Percentiles rank a stretch among this genome's conserved stretches.
Conservation (phyloP, 2,329 filamentous ascomycete genomes). For the Sclerotinia nivalis region DNA sequence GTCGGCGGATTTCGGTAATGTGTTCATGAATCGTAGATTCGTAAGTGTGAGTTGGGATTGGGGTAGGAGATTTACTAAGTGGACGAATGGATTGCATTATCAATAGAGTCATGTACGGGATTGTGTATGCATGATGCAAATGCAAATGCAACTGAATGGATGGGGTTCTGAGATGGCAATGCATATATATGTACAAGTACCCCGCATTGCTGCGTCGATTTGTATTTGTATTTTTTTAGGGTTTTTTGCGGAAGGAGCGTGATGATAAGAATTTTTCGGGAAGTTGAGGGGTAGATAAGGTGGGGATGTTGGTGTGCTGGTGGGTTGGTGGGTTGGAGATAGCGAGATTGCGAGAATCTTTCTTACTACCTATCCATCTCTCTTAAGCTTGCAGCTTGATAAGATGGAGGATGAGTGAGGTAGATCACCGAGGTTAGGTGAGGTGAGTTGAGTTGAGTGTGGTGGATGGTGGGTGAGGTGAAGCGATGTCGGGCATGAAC, state of each 20-base stretch:
- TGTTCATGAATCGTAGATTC: too few species aligned
- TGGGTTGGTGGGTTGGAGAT: neutral
- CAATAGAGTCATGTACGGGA: neutral
- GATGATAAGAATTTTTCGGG: neutral
- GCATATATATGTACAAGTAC: slow-evolving; percentile 1
- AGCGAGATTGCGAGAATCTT: too few species aligned
- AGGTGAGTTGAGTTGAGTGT: too few species aligned
- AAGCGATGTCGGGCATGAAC: too few species aligned
- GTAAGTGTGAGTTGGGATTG: too few species aligned
- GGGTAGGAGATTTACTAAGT: neutral
- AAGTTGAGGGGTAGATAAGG: neutral
- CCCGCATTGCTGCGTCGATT: slow-evolving; percentile 10
- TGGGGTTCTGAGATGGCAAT: slow-evolving; percentile 4
- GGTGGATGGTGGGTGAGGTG: too few species aligned
- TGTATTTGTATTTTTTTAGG: neutral
- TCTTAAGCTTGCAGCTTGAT: too few species aligned
- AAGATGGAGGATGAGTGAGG: too few species aligned
- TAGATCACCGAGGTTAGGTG: too few species aligned
- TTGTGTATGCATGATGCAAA: neutral
- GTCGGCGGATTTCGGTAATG: too few species aligned
- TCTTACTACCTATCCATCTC: too few species aligned
- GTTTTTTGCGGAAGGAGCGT: neutral
- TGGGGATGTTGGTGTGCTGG: neutral
- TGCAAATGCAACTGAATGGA: neutral
- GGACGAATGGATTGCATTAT: neutral